Evolutionary conservation across 768 basidiomycete species (phyloP).

Genomic region (Leccinum sublutescens): DNA sequence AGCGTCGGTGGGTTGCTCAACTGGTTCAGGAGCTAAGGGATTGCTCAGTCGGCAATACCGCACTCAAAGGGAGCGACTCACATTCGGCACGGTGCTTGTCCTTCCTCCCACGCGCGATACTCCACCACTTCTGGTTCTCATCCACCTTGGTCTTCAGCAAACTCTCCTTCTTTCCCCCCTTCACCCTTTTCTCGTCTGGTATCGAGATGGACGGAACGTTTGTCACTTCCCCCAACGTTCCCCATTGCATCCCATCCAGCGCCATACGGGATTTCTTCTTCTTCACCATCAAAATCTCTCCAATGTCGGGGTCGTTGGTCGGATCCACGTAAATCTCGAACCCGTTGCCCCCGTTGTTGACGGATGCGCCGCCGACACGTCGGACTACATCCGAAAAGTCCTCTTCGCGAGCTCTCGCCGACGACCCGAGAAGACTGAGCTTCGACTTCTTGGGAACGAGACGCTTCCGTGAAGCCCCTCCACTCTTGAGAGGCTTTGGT

Average conservation of each 20-base stretch:
- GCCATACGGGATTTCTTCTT: conserved; percentile 68
- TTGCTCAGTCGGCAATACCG: conserved; percentile 3
- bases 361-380: conserved; percentile 38
- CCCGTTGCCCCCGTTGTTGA: conserved; percentile 39
- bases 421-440: conserved; percentile 44
- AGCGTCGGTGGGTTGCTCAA: conserved; percentile 23
- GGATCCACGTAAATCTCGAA: conserved; percentile 76
- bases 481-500: conserved; percentile 21
- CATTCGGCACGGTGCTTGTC: conserved; percentile 38
- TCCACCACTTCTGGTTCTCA: conserved; percentile 77
- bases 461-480: conserved; percentile 37
- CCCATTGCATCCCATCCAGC: conserved; percentile 56
- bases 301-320: conserved; percentile 59
- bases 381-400: conserved; percentile 64
- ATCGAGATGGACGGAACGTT: conserved; percentile 41
- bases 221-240: conserved; percentile 59
- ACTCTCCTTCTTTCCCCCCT: conserved; percentile 35
- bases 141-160: conserved; percentile 42
- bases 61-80: conserved; percentile 6
- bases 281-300: conserved; percentile 71
- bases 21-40: conserved; percentile 47
- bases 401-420: conserved; percentile 30
- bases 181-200: conserved; percentile 38
- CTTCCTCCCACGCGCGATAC: conserved; percentile 66
- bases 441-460: conserved; percentile 77